Base-by-base conservation (phyloP, 306 rosid genomes). In the Abrus pulchellus region DNA sequence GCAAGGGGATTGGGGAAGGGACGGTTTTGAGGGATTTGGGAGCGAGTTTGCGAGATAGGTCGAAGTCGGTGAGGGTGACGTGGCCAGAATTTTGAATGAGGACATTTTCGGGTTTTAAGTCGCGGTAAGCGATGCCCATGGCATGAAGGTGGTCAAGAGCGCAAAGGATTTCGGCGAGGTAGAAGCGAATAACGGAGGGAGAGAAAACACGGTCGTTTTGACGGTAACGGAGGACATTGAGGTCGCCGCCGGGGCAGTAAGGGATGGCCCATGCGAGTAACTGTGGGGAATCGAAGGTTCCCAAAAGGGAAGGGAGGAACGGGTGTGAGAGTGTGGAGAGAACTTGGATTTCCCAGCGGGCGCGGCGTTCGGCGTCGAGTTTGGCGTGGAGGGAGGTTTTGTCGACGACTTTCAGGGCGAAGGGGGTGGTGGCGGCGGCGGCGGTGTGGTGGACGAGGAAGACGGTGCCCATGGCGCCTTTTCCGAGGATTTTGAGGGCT, bases 381-480 rank as follows among this genome's bases (percentile, higher is more conserved):
- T 90, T 93, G 34, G 94, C 66, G 44, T 71, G 83, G 77, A 86
- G 29, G 44, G 88, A 68, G 45, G 92, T 77, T 76, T 93, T 91
- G 78, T 93, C 92, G 7, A 96, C 91, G 8, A 96, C 92, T 60
- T 96, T 93, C 61, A 96, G 89, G 0, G 99, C 99, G 64, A 90
- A 89, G 0, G 89, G 85, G 50, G 11, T 27, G 40, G 56, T 2
- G 52, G 87, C 84, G 1, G 80, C 28, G 0, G 86, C 84, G 20
- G 86, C 90, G 1, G 72, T 2, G 0, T 92, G 80, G 65, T 89
- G 90, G 66, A 93, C 92, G 6, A 96, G 88, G 82, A 93, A 90
- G 50, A 96, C 99, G 3, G 98, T 96, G 7, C 99, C 99, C 99
- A 93, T 92, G 74, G 97, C 99, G 5, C 99, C 99, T 43, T 89